phyloP scores from a whole-genome alignment of 2,329 filamentous ascomycete genomes.

The Penicillium hordei region DNA sequence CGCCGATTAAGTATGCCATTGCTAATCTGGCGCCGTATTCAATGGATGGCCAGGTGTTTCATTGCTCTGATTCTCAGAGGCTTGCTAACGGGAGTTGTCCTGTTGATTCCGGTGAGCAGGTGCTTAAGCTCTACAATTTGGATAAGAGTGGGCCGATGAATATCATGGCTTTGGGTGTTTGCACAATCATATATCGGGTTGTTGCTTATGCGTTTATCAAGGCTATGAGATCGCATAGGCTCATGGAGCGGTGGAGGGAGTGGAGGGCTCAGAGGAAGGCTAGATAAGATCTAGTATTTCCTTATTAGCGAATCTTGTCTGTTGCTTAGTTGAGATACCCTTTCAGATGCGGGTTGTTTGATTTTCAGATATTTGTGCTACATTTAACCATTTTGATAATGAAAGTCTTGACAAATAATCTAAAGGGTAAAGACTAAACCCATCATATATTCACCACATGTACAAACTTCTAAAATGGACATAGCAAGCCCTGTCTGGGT shows the following conservation, averaged over 20 bases:
- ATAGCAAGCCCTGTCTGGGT: not conserved
- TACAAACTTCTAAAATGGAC: not conserved
- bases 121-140: slow-evolving; percentile 66
- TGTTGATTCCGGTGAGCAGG: slow-evolving; percentile 65
- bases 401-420: not conserved
- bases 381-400: not conserved
- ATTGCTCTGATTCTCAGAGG: slow-evolving; percentile 61
- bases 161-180: slow-evolving; percentile 62
- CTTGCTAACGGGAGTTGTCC: slow-evolving; percentile 63
- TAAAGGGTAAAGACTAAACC: not conserved
- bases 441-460: not conserved
- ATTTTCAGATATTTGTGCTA: not conserved
- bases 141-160: slow-evolving; percentile 62
- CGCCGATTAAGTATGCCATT: slow-evolving; percentile 68
- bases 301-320: not conserved
- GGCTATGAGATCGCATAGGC: slow-evolving; percentile 25
- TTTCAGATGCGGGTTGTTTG: not conserved
- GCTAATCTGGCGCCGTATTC: slow-evolving; percentile 67
- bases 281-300: not conserved
- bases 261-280: slow-evolving; percentile 16
- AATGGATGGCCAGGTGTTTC: slow-evolving; percentile 60
- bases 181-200: slow-evolving; percentile 64
- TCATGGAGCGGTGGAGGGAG: slow-evolving; percentile 24
- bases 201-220: slow-evolving; percentile 46
- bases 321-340: not conserved